Evolutionary conservation across 2,329 filamentous ascomycete species (phyloP), one percentile per base, ranked within the genome.

Genomic region (Pseudofabraea citricarpa): DNA sequence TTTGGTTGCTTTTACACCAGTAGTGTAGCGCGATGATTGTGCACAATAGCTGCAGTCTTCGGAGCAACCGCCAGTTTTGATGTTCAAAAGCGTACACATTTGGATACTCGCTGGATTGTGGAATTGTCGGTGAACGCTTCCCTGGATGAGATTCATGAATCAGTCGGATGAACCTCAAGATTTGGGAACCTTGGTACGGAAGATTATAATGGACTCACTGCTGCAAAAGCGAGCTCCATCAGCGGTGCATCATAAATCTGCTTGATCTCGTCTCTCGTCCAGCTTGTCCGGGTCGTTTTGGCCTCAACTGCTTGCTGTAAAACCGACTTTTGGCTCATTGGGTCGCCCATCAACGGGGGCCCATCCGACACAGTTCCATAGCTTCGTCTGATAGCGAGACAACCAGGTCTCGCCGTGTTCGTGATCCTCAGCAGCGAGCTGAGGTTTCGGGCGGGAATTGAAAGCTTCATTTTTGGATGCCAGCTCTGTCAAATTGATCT

Each of bases 11-110:
- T 87, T 79, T 23, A 95, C 75, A 6, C 88, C 87, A 4, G 90
- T 72, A 46, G 76, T 67, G 74, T 95, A 85, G 20, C 87, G 83
- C 5, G 87, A 89, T 4, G 89, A 90, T 66, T 95, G 89, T 2
- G 89, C 87, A 64, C 89, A 95, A 77, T 95, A 95, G 19, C 85
- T 88, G 69, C 90, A 95, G 66, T 95, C 90, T 65, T 95, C 90
- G 55, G 81, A 89, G 68, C 90, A 95, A 37, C 90, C 90, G 43
- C 90, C 90, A 7, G 88, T 94, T 64, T 95, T 95, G 72, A 95
- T 95, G 73, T 94, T 95, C 87, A 95, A 94, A 46, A 95, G 74
- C 0, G 90, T 95, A 71, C 90, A 95, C 67, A 95, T 85, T 66
- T 95, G 90, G 50, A 95, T 87, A 21, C 87, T 83, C 36, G 82